A percentile compares a stretch with the other conserved stretches of the same genome.
Evolutionary conservation across 2,329 filamentous ascomycete genomes (phyloP).

Genomic region (Cordyceps cicadae): DNA sequence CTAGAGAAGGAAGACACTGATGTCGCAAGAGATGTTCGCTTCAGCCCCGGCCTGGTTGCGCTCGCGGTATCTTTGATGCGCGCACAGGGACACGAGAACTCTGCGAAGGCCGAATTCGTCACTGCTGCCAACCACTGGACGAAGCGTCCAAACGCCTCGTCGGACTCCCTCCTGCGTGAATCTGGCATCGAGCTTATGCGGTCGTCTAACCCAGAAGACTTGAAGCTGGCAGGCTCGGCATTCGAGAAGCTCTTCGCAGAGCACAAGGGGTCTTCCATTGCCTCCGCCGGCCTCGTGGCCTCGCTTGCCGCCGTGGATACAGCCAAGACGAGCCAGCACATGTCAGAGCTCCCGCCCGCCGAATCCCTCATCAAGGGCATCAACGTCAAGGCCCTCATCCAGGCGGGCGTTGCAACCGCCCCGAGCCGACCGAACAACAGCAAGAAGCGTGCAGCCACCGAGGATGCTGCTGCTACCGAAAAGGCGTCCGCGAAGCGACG

Average conservation of each 20-base stretch:
- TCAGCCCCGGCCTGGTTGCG: slow-evolving; percentile 76
- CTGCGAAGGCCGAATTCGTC: slow-evolving; percentile 64
- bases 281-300: slow-evolving; percentile 78
- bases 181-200: slow-evolving; percentile 77
- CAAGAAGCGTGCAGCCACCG: slow-evolving; percentile 42
- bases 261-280: slow-evolving; percentile 58
- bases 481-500: slow-evolving; percentile 49
- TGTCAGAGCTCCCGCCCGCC: slow-evolving; percentile 52
- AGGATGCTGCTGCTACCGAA: slow-evolving; percentile 22
- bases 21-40: slow-evolving; percentile 61
- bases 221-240: slow-evolving; percentile 64
- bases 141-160: slow-evolving; percentile 36
- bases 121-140: slow-evolving; percentile 79
- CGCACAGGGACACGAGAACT: slow-evolving; percentile 61
- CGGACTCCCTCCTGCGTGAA: slow-evolving; percentile 65
- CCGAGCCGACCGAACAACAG: slow-evolving; percentile 26
- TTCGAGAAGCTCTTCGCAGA: slow-evolving; percentile 64
- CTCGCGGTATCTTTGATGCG: slow-evolving; percentile 72
- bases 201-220: slow-evolving; percentile 61
- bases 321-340: slow-evolving; percentile 44
- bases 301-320: slow-evolving; percentile 60
- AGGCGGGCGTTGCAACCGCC: slow-evolving; percentile 50
- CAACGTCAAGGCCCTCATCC: slow-evolving; percentile 54
- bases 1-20: slow-evolving; percentile 54
- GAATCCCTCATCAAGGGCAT: slow-evolving; percentile 52